phyloP scores from a whole-genome alignment of 768 basidiomycete genomes.

The Suillus subalutaceus region DNA sequence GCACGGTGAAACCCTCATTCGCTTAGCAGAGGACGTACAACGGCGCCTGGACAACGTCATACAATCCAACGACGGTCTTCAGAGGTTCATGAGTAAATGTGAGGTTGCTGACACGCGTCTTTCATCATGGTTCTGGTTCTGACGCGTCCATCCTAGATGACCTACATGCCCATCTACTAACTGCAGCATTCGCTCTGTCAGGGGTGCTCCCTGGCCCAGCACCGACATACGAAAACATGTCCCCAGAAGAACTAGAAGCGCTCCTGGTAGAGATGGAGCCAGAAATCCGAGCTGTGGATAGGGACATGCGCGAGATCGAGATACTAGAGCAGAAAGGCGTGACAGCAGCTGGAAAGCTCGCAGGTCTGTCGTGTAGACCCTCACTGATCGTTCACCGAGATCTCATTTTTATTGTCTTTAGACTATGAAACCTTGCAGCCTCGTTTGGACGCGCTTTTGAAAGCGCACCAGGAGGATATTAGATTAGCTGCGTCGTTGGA shows the following conservation, averaged over 20 bases:
- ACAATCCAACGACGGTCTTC: conserved; percentile 70
- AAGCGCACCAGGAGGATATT: conserved; percentile 62
- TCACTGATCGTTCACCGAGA: neutral
- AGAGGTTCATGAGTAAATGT: conserved; percentile 79
- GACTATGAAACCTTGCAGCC: conserved; percentile 69
- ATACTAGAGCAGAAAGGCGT: conserved; percentile 71
- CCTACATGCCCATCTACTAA: conserved; percentile 72
- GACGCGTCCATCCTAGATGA: conserved; percentile 54
- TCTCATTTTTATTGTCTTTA: conserved; percentile 21
- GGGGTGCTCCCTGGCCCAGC: conserved; percentile 51
- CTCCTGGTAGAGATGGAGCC: conserved; percentile 79
- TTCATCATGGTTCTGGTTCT: conserved; percentile 6
- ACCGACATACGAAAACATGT: conserved; percentile 66
- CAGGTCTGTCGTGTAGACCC: conserved; percentile 40
- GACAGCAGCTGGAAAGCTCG: conserved; percentile 70
- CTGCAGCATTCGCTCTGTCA: conserved; percentile 77
- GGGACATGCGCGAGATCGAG: conserved; percentile 80
- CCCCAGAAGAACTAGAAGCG: conserved; percentile 68
- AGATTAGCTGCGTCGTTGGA: conserved; percentile 63
- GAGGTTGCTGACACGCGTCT: conserved; percentile 27
- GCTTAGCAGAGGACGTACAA: conserved; percentile 65
- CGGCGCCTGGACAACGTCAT: conserved; percentile 57
- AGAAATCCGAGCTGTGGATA: conserved; percentile 81
- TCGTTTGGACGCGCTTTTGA: conserved; percentile 63
- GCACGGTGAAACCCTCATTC: conserved; percentile 57